These are phyloP conservation scores for Tuber calosporum DNA, from an alignment of 495 filamentous ascomycete genomes.

Conservation along the genomic window DNA sequence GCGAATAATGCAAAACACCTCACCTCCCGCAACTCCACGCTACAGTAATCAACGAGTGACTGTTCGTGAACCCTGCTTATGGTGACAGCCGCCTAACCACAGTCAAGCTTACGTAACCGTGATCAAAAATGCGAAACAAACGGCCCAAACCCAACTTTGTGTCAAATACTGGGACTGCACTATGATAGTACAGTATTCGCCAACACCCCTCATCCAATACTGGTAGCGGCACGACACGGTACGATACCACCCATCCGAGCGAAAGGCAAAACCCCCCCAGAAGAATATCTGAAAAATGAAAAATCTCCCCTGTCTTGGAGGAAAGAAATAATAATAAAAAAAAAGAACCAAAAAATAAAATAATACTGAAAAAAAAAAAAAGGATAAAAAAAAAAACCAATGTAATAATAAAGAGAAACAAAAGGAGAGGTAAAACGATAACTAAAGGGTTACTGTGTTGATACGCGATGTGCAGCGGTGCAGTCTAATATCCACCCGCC, in stretches of 20 bases:
- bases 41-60: background rate
- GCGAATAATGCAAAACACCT: background rate
- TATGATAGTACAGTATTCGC: too few relatives aligned
- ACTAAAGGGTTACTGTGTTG: background rate
- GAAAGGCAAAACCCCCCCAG: background rate
- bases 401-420: background rate
- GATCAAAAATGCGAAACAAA: background rate
- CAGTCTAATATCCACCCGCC: background rate
- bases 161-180: background rate
- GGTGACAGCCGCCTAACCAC: background rate
- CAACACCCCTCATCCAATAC: background rate
- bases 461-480: background rate
- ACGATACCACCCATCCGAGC: background rate
- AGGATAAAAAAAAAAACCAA: background rate
- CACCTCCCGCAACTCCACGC: background rate
- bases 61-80: background rate
- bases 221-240: background rate
- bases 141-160: background rate
- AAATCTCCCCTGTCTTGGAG: background rate
- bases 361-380: slow-evolving; percentile 5
- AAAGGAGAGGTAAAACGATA: background rate
- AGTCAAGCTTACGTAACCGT: background rate
- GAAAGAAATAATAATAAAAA: slow-evolving; percentile 3
- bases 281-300: background rate
- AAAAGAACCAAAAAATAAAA: background rate